Evolutionary conservation across 2,329 filamentous ascomycete species (phyloP).

Genomic region (Aspergillus ruber): DNA sequence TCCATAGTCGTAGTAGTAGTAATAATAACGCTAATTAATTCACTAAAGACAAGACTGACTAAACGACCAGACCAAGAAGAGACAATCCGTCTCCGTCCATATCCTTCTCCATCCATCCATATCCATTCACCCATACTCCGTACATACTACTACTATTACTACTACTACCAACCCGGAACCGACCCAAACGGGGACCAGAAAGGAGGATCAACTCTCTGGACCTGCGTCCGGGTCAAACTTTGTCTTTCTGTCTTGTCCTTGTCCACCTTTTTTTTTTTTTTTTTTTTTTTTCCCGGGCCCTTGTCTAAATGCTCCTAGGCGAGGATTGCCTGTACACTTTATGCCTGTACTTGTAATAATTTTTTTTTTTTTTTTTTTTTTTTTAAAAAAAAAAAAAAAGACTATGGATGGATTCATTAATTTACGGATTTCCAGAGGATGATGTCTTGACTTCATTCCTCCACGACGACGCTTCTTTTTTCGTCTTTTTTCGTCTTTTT

Average conservation of each 20-base stretch:
- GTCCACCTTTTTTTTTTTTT: neutral
- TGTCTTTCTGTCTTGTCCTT: slow-evolving; percentile 8
- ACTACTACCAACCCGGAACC: slow-evolving; percentile 20
- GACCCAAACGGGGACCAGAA: slow-evolving; percentile 27
- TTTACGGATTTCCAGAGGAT: neutral
- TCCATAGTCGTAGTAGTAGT: slow-evolving; percentile 1
- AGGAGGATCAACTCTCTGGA: slow-evolving; percentile 35
- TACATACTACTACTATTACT: slow-evolving; percentile 6
- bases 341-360: no score
- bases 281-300: neutral
- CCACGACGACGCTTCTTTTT: neutral
- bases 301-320: no score
- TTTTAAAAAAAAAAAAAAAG: no score
- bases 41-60: no score
- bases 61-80: slow-evolving; percentile 17
- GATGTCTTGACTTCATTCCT: neutral
- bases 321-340: no score
- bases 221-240: slow-evolving; percentile 35
- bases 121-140: no score
- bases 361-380: neutral
- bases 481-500: neutral
- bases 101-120: no score
- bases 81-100: slow-evolving; percentile 18
- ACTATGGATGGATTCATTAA: no score
- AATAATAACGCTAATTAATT: no score